Conservation (phyloP, 768 basidiomycete genomes). For the Leccinum pellstonianum region DNA sequence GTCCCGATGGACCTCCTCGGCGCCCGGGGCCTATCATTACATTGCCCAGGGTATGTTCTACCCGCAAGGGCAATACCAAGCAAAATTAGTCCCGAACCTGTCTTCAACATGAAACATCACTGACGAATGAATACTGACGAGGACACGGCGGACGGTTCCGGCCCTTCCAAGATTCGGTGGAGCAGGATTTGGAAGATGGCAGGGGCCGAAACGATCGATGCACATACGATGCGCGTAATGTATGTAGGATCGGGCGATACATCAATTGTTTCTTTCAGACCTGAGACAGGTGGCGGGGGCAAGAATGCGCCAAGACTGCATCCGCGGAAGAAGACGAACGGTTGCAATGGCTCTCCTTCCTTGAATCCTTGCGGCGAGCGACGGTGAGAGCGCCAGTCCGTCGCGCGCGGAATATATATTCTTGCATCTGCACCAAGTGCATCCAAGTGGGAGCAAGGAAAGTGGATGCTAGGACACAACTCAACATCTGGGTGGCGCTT, state of each 20-base stretch:
- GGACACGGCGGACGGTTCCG: not conserved
- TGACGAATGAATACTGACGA: not conserved
- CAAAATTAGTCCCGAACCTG: not conserved
- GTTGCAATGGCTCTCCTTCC: not conserved
- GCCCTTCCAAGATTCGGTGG: not conserved
- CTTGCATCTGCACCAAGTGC: not conserved
- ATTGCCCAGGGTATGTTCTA: not conserved
- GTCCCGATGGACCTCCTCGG: not conserved
- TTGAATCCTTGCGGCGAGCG: constrained; percentile 1
- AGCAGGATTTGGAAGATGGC: not conserved
- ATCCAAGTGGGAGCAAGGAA: not conserved
- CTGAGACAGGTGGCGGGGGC: constrained; percentile 9
- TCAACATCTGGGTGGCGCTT: not conserved
- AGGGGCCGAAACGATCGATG: constrained; percentile 4
- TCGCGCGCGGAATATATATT: constrained; percentile 3
- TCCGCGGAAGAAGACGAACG: constrained; percentile 1
- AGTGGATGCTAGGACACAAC: not conserved
- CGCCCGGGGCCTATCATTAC: not conserved
- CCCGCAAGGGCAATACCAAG: not conserved
- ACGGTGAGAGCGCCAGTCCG: constrained; percentile 14
- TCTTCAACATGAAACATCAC: constrained; percentile 4
- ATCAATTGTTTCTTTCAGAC: not conserved
- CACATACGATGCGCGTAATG: constrained; percentile 8
- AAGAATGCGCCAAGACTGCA: not conserved
- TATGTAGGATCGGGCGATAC: not conserved